phyloP scores from a whole-genome alignment of 306 rosid genomes.

The Lupinus albus region DNA sequence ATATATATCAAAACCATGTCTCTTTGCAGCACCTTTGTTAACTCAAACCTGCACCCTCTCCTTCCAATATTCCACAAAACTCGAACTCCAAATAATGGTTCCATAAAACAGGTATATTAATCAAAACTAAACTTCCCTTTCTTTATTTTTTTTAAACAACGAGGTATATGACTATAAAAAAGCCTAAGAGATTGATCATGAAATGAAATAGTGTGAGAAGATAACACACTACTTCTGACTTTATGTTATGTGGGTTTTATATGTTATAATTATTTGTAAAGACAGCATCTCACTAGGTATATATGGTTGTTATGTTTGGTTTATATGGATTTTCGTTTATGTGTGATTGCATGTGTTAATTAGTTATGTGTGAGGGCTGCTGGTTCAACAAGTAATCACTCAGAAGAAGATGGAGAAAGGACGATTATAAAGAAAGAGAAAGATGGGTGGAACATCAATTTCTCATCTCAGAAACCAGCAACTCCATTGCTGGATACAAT shows the following conservation, averaged over 20 bases:
- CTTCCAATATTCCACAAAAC: slow-evolving; percentile 33
- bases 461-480: slow-evolving; percentile 54
- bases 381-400: slow-evolving; percentile 31
- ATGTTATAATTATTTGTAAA: neutral
- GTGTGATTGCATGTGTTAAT: slow-evolving; percentile 38
- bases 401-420: slow-evolving; percentile 42
- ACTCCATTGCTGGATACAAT: slow-evolving; percentile 76
- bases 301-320: neutral
- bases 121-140: neutral
- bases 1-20: slow-evolving; percentile 47
- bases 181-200: neutral
- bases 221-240: no score
- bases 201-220: neutral
- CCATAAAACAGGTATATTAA: slow-evolving; percentile 52
- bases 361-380: slow-evolving; percentile 56
- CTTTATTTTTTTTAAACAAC: neutral
- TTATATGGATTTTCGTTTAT: no score
- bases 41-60: slow-evolving; percentile 42
- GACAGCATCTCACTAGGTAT: neutral
- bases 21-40: slow-evolving; percentile 43
- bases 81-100: slow-evolving; percentile 32
- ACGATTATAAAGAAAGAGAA: slow-evolving; percentile 47
- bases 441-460: slow-evolving; percentile 57
- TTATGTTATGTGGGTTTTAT: no score
- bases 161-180: slow-evolving; percentile 5